These are phyloP conservation scores for Aureobasidium sp. DNA, from an alignment of 2,329 filamentous ascomycete species.

Conservation along the genomic window DNA sequence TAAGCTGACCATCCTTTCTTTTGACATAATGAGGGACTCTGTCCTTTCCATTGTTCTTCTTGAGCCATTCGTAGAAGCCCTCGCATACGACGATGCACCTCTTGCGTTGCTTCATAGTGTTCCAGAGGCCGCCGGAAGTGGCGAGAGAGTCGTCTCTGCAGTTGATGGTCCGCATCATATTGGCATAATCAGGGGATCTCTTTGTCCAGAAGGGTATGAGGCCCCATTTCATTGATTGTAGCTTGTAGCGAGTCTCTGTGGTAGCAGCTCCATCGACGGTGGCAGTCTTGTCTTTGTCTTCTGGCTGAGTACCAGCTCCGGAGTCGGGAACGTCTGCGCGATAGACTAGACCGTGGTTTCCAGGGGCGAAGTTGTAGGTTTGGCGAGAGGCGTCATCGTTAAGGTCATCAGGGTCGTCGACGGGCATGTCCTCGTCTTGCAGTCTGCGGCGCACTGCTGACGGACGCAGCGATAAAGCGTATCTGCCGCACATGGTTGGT, in stretches of 20 bases:
- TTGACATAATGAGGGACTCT: slow-evolving; percentile 80
- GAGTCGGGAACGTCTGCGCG: slow-evolving; percentile 61
- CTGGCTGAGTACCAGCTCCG: slow-evolving; percentile 32
- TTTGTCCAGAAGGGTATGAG: slow-evolving; percentile 92
- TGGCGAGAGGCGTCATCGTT: slow-evolving; percentile 65
- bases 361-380: slow-evolving; percentile 89
- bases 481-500: slow-evolving; percentile 56
- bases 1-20: slow-evolving; percentile 70
- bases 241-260: slow-evolving; percentile 56
- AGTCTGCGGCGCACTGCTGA: slow-evolving; percentile 67
- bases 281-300: slow-evolving; percentile 15
- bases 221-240: slow-evolving; percentile 95
- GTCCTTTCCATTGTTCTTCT: slow-evolving; percentile 65
- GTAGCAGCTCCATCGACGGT: slow-evolving; percentile 18
- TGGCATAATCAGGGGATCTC: slow-evolving; percentile 66
- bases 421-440: slow-evolving; percentile 63
- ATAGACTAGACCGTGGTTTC: slow-evolving; percentile 78
- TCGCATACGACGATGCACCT: slow-evolving; percentile 81
- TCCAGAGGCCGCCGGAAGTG: slow-evolving; percentile 78
- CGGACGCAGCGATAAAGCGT: slow-evolving; percentile 52
- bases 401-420: slow-evolving; percentile 59
- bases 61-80: slow-evolving; percentile 95
- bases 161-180: slow-evolving; percentile 84
- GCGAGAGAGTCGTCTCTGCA: slow-evolving; percentile 82
- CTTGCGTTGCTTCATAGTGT: slow-evolving; percentile 79